Evolutionary conservation across 108 stramenopile genomes (phyloP).

Genomic region (Fistulifera pelliculosa): DNA sequence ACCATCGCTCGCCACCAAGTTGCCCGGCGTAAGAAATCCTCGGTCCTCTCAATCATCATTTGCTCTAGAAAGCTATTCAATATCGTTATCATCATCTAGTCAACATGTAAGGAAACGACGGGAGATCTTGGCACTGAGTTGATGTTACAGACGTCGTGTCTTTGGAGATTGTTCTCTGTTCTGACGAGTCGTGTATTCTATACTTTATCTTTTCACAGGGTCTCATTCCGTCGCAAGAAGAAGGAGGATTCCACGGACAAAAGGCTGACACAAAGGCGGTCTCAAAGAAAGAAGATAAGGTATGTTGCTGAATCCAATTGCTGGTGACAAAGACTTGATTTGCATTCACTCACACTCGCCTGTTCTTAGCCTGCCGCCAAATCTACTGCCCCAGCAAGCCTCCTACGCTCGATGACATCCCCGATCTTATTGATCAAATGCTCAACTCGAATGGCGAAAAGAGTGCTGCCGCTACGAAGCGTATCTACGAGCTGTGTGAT

Average conservation of each 20-base stretch:
- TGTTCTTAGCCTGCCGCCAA: slow-evolving; percentile 9
- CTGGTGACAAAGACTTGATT: too few species aligned
- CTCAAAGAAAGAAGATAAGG: slow-evolving; percentile 10
- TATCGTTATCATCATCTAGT: too few species aligned
- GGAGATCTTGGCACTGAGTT: too few species aligned
- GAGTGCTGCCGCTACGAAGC: slow-evolving; percentile 81
- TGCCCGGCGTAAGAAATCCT: too few species aligned
- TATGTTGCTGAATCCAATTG: too few species aligned
- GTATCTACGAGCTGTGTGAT: slow-evolving; percentile 87
- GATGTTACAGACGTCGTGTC: too few species aligned
- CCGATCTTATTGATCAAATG: slow-evolving; percentile 81
- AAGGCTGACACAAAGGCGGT: slow-evolving; percentile 17
- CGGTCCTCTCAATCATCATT: too few species aligned
- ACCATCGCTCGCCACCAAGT: too few species aligned
- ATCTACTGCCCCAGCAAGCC: slow-evolving; percentile 55
- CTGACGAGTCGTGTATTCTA: too few species aligned
- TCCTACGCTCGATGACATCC: slow-evolving; percentile 83
- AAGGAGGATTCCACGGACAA: slow-evolving; percentile 31
- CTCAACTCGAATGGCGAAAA: slow-evolving; percentile 77
- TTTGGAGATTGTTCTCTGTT: too few species aligned
- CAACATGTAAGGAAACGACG: too few species aligned
- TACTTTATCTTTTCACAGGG: slow-evolving; percentile 22
- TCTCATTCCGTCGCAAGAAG: slow-evolving; percentile 57
- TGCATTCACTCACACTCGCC: background rate
- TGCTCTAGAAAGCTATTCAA: too few species aligned